Percentiles rank a stretch among this genome's conserved stretches.
Evolutionary conservation across 352 stramenopile species (phyloP).

Genomic region (Pythium pyrilobum): DNA sequence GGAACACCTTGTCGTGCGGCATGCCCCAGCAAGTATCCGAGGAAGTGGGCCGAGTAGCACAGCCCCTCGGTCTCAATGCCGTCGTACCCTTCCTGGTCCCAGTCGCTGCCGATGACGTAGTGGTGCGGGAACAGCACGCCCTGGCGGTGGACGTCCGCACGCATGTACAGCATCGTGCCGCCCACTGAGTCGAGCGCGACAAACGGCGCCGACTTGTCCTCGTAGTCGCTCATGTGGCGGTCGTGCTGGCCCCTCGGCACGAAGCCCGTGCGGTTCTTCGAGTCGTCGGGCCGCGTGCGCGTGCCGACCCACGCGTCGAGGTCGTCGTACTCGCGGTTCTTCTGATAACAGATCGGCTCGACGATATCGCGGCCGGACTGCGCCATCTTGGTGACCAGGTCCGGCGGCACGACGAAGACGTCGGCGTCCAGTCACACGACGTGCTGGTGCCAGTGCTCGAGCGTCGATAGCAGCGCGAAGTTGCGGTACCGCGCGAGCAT

Average conservation of each 20-base stretch:
- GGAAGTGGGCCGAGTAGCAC: constrained; percentile 41
- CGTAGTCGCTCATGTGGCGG: constrained; percentile 10
- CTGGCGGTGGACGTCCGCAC: constrained; percentile 38
- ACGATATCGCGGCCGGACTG: constrained; percentile 17
- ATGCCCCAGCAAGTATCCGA: constrained; percentile 50
- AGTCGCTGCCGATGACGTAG: constrained; percentile 36
- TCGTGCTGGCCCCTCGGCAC: constrained; percentile 1
- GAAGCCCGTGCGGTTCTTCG: constrained; percentile 4
- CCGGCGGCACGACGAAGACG: constrained; percentile 21
- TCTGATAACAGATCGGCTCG: constrained; percentile 15
- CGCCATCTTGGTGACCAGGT: constrained; percentile 31
- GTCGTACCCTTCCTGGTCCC: constrained; percentile 38
- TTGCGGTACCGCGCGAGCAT: constrained; percentile 50
- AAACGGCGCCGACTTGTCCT: constrained; percentile 1
- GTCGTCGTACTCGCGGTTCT: constrained; percentile 20
- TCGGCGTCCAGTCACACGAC: constrained; percentile 44
- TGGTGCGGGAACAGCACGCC: constrained; percentile 38
- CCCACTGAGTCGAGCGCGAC: constrained; percentile 41
- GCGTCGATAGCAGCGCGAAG: constrained; percentile 26
- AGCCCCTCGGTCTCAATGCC: constrained; percentile 49
- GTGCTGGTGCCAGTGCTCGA: constrained; percentile 33
- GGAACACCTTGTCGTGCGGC: constrained; percentile 37
- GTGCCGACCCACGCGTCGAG: constrained; percentile 24
- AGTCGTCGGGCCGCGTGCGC: constrained; percentile 3
- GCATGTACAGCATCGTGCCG: constrained; percentile 42